Conservation (phyloP, 2,329 filamentous ascomycete species). For the Graphilbum sp. region DNA sequence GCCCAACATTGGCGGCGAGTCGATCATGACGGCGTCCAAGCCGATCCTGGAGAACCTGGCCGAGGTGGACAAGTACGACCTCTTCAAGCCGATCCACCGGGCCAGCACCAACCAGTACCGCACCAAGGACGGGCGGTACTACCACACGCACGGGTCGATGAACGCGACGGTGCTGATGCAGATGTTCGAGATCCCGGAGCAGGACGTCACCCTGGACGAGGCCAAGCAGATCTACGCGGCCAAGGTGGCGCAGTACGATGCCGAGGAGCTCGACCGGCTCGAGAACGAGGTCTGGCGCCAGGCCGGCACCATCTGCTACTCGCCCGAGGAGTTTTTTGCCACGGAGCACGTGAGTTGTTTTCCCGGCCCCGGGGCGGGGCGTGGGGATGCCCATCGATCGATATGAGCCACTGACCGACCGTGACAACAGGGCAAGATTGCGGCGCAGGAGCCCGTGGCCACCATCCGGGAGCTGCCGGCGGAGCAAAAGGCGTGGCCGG, state of each 20-base stretch:
- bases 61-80: not conserved
- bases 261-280: slow-evolving; percentile 23
- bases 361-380: too few species aligned
- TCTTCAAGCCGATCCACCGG: not conserved
- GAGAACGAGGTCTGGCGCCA: slow-evolving; percentile 21
- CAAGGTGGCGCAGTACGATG: slow-evolving; percentile 15
- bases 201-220: slow-evolving; percentile 3
- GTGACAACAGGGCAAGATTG: not conserved
- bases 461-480: not conserved
- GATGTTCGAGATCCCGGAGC: slow-evolving; percentile 24
- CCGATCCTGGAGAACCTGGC: not conserved
- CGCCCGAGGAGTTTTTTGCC: slow-evolving; percentile 24
- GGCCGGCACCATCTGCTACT: slow-evolving; percentile 26
- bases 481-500: not conserved
- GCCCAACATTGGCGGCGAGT: not conserved
- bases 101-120: not conserved
- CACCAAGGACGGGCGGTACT: not conserved
- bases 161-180: slow-evolving; percentile 22
- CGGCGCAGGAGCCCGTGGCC: not conserved
- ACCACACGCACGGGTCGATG: slow-evolving; percentile 22
- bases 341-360: too few species aligned
- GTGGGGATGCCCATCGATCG: too few species aligned
- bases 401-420: too few species aligned
- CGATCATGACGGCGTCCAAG: not conserved
- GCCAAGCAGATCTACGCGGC: slow-evolving; percentile 16